Evolutionary conservation across 1,284 basidiomycete species (phyloP).

Genomic region (Leccinum pallidistipes): DNA sequence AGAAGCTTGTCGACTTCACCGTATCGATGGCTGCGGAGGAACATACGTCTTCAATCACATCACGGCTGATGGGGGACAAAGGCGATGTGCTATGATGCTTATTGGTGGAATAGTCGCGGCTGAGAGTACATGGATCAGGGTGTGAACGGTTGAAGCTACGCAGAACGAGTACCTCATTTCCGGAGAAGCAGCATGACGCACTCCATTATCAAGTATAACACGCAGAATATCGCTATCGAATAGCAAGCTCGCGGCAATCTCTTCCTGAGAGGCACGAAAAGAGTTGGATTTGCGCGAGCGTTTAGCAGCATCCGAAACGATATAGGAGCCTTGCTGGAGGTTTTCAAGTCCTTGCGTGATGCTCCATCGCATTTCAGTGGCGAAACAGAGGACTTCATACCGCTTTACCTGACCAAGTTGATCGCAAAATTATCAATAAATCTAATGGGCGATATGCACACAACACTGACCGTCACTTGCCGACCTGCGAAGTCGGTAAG

Average conservation of each 20-base stretch:
- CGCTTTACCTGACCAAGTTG: conserved; percentile 20
- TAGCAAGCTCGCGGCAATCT: conserved; percentile 5
- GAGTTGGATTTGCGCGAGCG: conserved; percentile 1
- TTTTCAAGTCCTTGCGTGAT: conserved; percentile 4
- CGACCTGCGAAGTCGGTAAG: conserved; percentile 22
- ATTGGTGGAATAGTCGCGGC: conserved; percentile 2
- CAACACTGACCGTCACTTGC: conserved; percentile 26
- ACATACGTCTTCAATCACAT: conserved; percentile 20
- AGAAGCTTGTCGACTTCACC: not conserved
- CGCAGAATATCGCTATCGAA: conserved; percentile 21
- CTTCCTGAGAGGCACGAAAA: not conserved
- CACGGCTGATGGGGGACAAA: conserved; percentile 22
- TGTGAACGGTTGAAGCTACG: not conserved
- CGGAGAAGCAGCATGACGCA: not conserved
- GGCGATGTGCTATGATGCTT: conserved; percentile 6
- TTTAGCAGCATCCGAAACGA: conserved; percentile 14
- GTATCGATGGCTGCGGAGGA: conserved; percentile 2
- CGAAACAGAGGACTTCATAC: conserved; percentile 35
- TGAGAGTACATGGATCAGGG: conserved; percentile 7
- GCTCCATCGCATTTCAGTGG: conserved; percentile 28
- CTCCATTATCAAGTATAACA: conserved; percentile 14
- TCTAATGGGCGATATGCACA: not conserved
- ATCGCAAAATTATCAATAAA: not conserved
- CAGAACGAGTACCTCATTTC: conserved; percentile 13
- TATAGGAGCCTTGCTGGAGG: conserved; percentile 22